These are phyloP conservation scores for Infundibulicybe gibba DNA, from an alignment of 768 basidiomycete species.

Conservation along the genomic window DNA sequence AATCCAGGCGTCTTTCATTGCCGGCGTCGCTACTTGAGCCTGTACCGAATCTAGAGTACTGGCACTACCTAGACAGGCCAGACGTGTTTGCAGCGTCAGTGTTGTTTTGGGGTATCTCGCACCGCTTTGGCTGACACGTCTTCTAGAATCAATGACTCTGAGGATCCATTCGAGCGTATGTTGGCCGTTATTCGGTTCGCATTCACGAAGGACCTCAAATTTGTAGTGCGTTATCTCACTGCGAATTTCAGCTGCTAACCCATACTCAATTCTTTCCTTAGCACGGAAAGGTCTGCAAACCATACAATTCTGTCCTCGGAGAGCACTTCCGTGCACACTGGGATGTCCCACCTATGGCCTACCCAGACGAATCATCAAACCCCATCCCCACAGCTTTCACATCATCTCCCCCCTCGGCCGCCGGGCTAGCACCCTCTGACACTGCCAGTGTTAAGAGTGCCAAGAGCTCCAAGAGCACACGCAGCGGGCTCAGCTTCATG, in stretches of 20 bases:
- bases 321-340: constrained; percentile 89
- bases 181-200: constrained; percentile 85
- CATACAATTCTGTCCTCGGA: constrained; percentile 84
- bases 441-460: constrained; percentile 57
- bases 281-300: constrained; percentile 93
- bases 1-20: constrained; percentile 78
- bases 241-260: constrained; percentile 3
- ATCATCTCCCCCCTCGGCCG: constrained; percentile 16
- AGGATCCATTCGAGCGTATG: constrained; percentile 93
- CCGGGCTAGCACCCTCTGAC: constrained; percentile 31
- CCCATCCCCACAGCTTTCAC: constrained; percentile 43
- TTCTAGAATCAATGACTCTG: constrained; percentile 86
- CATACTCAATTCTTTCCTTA: constrained; percentile 21
- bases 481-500: constrained; percentile 52
- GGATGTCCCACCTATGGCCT: constrained; percentile 66
- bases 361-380: constrained; percentile 42
- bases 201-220: constrained; percentile 94
- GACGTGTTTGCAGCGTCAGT: constrained; percentile 86
- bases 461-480: constrained; percentile 56
- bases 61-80: constrained; percentile 89
- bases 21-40: constrained; percentile 93
- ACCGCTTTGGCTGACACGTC: constrained; percentile 3
- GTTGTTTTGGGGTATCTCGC: constrained; percentile 21
- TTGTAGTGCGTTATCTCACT: constrained; percentile 57
- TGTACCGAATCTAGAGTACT: constrained; percentile 94